phyloP scores from a whole-genome alignment of 2,329 filamentous ascomycete species.

The Apiospora koreana region DNA sequence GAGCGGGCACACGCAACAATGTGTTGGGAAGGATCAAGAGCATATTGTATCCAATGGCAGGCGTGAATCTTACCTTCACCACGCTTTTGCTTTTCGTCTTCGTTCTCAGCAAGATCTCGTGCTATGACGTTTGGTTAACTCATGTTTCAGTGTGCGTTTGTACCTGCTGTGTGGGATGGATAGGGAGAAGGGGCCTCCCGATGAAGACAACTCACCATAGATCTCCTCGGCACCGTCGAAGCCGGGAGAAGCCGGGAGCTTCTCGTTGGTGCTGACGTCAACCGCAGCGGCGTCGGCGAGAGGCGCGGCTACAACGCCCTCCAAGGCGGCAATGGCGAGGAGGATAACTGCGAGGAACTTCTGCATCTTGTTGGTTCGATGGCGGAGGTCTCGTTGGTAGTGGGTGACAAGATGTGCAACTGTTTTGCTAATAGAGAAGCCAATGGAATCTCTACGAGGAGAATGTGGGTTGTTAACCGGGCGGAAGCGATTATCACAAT shows the following conservation, averaged over 20 bases:
- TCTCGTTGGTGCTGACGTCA: background rate
- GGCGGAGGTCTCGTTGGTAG: background rate
- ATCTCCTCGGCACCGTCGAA: background rate
- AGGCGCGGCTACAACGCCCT: background rate
- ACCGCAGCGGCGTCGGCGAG: background rate
- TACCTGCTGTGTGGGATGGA: too few species aligned
- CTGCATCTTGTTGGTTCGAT: background rate
- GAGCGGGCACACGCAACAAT: background rate
- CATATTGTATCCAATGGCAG: background rate
- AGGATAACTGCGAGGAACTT: background rate
- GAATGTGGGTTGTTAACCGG: background rate
- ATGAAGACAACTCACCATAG: background rate
- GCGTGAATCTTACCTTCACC: background rate
- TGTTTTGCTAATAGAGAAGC: background rate
- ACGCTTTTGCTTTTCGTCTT: background rate
- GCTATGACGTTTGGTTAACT: background rate
- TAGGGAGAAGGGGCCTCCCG: background rate
- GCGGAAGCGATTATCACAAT: background rate
- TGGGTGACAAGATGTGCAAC: background rate
- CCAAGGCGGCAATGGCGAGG: constrained; percentile 3
- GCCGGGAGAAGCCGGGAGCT: background rate
- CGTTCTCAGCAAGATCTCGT: background rate
- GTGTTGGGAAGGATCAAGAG: background rate
- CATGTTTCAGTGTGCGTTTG: background rate
- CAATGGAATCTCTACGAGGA: background rate